Conservation (phyloP, 2,329 filamentous ascomycete genomes). For the Colletotrichum spaethianum region DNA sequence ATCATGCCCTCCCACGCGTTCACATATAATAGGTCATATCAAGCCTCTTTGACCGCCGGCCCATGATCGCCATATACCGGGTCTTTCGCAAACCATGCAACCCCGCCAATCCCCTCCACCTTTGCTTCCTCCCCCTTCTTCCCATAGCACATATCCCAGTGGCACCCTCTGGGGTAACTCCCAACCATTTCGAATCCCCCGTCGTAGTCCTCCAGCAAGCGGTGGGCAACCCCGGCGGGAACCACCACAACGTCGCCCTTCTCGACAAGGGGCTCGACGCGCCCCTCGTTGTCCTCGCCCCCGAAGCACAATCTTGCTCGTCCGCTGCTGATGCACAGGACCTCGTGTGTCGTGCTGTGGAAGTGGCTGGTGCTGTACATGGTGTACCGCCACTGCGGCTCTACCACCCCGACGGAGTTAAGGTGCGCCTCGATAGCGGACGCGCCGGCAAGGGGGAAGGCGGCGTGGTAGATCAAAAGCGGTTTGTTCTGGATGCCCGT, state of each 20-base stretch:
- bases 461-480: conserved; percentile 75
- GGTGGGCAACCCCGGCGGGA: conserved; percentile 76
- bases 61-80: conserved; percentile 43
- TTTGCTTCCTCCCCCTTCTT: conserved; percentile 68
- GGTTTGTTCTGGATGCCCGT: conserved; percentile 75
- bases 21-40: conserved; percentile 29
- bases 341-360: conserved; percentile 77
- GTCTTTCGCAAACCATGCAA: conserved; percentile 43
- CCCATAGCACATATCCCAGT: conserved; percentile 83
- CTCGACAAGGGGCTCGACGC: conserved; percentile 68
- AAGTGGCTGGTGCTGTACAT: conserved; percentile 79
- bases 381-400: conserved; percentile 77
- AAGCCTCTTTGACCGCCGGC: conserved; percentile 21
- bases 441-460: conserved; percentile 63
- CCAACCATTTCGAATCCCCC: conserved; percentile 77
- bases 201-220: conserved; percentile 69
- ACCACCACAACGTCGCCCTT: conserved; percentile 76
- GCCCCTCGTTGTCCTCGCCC: conserved; percentile 71
- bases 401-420: conserved; percentile 64
- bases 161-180: conserved; percentile 69
- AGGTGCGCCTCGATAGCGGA: conserved; percentile 71
- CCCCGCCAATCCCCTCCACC: conserved; percentile 45
- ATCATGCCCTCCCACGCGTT: conserved; percentile 48
- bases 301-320: conserved; percentile 76
- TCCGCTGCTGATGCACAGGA: conserved; percentile 72